phyloP scores from a whole-genome alignment of 805 yeast genomes.

The Metschnikowia matae region DNA sequence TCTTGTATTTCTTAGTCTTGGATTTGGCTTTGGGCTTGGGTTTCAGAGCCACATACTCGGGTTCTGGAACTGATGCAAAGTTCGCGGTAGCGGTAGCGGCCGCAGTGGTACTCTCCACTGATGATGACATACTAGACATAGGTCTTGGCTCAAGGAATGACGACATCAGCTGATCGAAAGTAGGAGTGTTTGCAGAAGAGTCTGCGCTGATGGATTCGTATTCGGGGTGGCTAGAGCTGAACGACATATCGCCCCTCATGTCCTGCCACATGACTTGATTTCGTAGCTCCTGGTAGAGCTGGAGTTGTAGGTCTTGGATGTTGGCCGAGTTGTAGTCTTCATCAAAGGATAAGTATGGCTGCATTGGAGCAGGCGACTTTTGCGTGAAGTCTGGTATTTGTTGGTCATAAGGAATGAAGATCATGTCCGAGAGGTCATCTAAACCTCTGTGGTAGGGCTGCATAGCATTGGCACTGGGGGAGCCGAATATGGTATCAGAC shows the following conservation, averaged over 20 bases:
- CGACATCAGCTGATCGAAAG: constrained; percentile 1
- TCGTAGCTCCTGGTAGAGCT: constrained; percentile 12
- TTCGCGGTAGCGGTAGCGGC: neutral
- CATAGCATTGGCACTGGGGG: neutral
- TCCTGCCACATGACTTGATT: constrained; percentile 9
- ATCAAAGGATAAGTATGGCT: neutral
- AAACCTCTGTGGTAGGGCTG: neutral
- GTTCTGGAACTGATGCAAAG: neutral
- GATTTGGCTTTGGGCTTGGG: neutral
- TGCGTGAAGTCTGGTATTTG: neutral
- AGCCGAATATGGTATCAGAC: neutral
- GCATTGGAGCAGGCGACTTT: neutral
- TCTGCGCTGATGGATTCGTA: constrained; percentile 16
- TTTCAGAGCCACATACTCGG: neutral
- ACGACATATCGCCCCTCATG: constrained; percentile 15
- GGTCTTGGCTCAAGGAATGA: neutral
- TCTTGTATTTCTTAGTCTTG: constrained; percentile 31
- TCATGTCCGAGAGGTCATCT: neutral
- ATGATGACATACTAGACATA: neutral
- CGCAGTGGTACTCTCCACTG: neutral
- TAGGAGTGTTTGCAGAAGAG: constrained; percentile 18
- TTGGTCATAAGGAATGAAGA: constrained; percentile 1
- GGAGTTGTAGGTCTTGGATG: constrained; percentile 8
- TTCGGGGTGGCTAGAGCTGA: constrained; percentile 11
- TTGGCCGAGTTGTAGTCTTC: neutral